These are phyloP conservation scores for Fonsecaea monophora DNA, from an alignment of 2,329 filamentous ascomycete genomes.

Conservation along the genomic window DNA sequence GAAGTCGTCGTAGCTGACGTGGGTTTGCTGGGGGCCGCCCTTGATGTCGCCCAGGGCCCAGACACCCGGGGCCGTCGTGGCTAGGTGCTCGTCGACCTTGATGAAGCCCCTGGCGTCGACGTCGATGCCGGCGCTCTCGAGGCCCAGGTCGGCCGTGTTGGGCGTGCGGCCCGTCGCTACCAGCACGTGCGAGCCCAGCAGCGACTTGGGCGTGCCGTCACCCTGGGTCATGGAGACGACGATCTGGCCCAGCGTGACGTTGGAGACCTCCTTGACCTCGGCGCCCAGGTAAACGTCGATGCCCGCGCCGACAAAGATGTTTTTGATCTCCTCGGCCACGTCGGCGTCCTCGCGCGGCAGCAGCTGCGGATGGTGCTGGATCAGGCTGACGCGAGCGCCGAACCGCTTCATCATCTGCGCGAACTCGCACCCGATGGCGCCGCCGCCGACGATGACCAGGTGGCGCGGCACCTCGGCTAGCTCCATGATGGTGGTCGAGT, in stretches of 20 bases:
- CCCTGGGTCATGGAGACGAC: conserved; percentile 32
- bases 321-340: conserved; percentile 51
- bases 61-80: conserved; percentile 52
- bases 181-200: conserved; percentile 56
- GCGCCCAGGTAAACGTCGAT: conserved; percentile 53
- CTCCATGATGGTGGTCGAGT: conserved; percentile 41
- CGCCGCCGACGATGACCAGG: conserved; percentile 61
- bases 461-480: conserved; percentile 49
- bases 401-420: conserved; percentile 60
- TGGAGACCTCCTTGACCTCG: conserved; percentile 39
- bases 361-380: conserved; percentile 55
- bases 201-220: conserved; percentile 38
- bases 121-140: conserved; percentile 51
- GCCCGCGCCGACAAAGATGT: conserved; percentile 57
- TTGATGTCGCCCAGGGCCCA: conserved; percentile 62
- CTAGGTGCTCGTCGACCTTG: conserved; percentile 52
- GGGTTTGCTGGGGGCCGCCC: conserved; percentile 61
- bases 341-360: conserved; percentile 58
- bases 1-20: conserved; percentile 64
- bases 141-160: conserved; percentile 57
- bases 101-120: conserved; percentile 55
- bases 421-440: conserved; percentile 62
- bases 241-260: conserved; percentile 41
- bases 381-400: conserved; percentile 57
- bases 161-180: conserved; percentile 59